Conservation (phyloP, 495 filamentous ascomycete genomes). For the Neurospora sublineolata region DNA sequence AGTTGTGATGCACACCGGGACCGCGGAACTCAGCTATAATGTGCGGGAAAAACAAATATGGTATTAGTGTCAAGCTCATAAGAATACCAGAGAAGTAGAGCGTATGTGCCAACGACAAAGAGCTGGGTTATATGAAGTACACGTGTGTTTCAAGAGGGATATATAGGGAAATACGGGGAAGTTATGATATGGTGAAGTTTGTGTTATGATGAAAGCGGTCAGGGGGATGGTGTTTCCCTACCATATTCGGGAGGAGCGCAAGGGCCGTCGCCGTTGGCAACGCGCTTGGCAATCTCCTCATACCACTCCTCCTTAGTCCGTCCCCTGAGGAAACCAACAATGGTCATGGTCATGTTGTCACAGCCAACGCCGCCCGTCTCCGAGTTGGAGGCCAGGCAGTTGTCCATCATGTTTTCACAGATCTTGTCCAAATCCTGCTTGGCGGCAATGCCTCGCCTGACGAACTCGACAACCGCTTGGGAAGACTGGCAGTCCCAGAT, state of each 20-base stretch:
- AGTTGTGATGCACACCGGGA: conserved; percentile 78
- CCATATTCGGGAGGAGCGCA: conserved; percentile 99
- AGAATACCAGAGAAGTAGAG: not conserved
- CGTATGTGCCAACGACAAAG: not conserved
- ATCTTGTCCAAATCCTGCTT: conserved; percentile 88
- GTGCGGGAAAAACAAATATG: conserved; percentile 8
- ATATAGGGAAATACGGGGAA: not conserved
- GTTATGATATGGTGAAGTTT: not conserved
- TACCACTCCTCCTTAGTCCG: conserved; percentile 97
- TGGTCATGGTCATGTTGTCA: conserved; percentile 98
- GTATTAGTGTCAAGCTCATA: conserved; percentile 16
- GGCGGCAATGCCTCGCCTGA: conserved; percentile 85
- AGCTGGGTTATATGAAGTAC: not conserved
- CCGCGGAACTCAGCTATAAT: conserved; percentile 85
- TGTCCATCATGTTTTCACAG: conserved; percentile 99
- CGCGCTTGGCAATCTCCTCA: conserved; percentile 82
- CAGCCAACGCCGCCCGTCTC: conserved; percentile 97
- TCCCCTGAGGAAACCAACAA: conserved; percentile 80
- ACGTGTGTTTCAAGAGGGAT: conserved; percentile 8
- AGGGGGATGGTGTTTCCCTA: conserved; percentile 42
- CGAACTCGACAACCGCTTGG: conserved; percentile 93
- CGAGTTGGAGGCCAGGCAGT: conserved; percentile 91
- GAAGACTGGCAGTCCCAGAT: conserved; percentile 99
- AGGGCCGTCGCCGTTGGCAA: conserved; percentile 93
- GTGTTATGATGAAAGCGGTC: not conserved